phyloP scores from a whole-genome alignment of 805 yeast genomes.

The Lachancea dasiensis region DNA sequence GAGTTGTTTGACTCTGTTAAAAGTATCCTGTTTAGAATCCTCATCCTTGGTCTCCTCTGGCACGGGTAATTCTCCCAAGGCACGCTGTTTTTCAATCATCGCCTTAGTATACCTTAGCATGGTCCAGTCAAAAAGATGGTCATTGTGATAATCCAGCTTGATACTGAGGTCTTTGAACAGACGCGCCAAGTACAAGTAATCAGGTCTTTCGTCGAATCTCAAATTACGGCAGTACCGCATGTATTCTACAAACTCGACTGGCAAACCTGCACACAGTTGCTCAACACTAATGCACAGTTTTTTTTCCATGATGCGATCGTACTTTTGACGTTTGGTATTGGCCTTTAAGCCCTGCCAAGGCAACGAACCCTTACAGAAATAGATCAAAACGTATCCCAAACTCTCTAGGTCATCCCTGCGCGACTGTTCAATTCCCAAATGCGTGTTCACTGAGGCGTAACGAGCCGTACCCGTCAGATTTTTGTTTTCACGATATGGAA shows the following conservation, averaged over 20 bases:
- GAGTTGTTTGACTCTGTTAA: conserved; percentile 29
- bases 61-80: conserved; percentile 12
- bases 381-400: conserved; percentile 87
- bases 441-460: conserved; percentile 92
- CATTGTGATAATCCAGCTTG: conserved; percentile 84
- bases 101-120: conserved; percentile 39
- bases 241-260: conserved; percentile 82
- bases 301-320: conserved; percentile 92
- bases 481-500: conserved; percentile 94
- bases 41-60: conserved; percentile 11
- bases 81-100: conserved; percentile 30
- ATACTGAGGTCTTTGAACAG: conserved; percentile 83
- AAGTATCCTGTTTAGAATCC: conserved; percentile 28
- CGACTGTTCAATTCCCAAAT: conserved; percentile 92
- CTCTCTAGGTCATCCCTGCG: conserved; percentile 96
- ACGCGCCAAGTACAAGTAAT: conserved; percentile 77
- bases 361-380: conserved; percentile 89
- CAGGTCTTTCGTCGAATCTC: conserved; percentile 95
- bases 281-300: conserved; percentile 87
- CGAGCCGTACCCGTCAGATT: conserved; percentile 97
- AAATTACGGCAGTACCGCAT: conserved; percentile 83
- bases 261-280: conserved; percentile 83
- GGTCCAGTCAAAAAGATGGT: conserved; percentile 96
- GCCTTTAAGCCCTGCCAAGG: conserved; percentile 99
- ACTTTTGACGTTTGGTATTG: conserved; percentile 92